Evolutionary conservation across 1,139 yeast genomes (phyloP).

Genomic region (Diutina neorugosa): DNA sequence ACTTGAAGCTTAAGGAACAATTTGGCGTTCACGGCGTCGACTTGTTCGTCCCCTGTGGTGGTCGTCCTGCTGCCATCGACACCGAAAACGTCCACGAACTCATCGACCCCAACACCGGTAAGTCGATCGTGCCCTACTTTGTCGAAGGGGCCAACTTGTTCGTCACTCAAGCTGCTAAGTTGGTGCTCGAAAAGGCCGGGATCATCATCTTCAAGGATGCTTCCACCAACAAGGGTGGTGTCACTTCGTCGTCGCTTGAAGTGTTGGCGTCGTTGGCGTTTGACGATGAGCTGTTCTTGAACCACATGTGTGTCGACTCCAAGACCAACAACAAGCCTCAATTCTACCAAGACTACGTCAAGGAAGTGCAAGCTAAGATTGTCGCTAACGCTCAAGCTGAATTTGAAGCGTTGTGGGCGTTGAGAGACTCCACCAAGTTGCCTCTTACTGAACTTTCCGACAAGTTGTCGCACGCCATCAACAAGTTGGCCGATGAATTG

Average conservation of each 20-base stretch:
- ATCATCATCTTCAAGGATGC: constrained; percentile 87
- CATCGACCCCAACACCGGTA: constrained; percentile 67
- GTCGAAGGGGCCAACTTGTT: constrained; percentile 97
- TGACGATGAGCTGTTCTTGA: constrained; percentile 70
- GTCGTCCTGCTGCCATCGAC: constrained; percentile 94
- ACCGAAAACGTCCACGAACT: constrained; percentile 67
- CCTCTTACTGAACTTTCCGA: constrained; percentile 77
- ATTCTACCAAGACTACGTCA: constrained; percentile 73
- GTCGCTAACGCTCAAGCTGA: constrained; percentile 72
- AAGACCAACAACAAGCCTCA: constrained; percentile 43
- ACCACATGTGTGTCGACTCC: constrained; percentile 55
- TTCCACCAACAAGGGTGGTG: constrained; percentile 97
- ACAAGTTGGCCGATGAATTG: constrained; percentile 81
- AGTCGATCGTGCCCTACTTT: constrained; percentile 69
- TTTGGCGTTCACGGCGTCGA: constrained; percentile 54
- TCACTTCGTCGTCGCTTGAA: constrained; percentile 90
- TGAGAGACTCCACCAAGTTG: constrained; percentile 53
- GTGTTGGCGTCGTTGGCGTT: constrained; percentile 90
- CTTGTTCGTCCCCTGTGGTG: constrained; percentile 95
- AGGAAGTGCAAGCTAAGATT: constrained; percentile 67
- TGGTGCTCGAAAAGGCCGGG: constrained; percentile 78
- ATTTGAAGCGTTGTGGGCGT: constrained; percentile 79
- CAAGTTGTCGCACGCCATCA: constrained; percentile 74
- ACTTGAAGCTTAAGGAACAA: constrained; percentile 55
- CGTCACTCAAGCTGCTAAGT: constrained; percentile 88